Evolutionary conservation across 352 stramenopile genomes (phyloP), one percentile per base, ranked within the genome.

Genomic region (Pythium utonaiense): DNA sequence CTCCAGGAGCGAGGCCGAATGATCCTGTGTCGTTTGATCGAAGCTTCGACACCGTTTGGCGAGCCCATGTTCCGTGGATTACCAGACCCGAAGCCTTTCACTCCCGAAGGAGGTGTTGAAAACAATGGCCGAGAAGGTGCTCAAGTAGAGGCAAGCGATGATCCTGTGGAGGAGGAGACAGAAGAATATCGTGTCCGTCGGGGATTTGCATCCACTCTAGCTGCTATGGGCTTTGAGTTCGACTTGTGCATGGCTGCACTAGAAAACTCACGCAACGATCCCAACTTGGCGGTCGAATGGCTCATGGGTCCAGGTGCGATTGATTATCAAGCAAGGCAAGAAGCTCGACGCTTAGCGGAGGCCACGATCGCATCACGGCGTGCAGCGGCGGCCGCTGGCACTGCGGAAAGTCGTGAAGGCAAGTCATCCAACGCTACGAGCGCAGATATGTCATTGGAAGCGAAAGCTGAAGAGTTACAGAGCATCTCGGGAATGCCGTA

Each of bases 181-280:
- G 83, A 91, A 62, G 75, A 81, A 25, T 81, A 88, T 63, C 78
- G 83, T 21, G 69, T 84, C 44, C 81, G 86, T 41, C 74, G 83
- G 47, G 83, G 83, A 0, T 94, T 96, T 49, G 86, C 86, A 13
- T 89, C 84, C 1, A 94, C 81, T 6, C 62, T 96, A 25, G 84
- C 84, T 36, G 85, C 83, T 1, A 96, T 96, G 86, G 86, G 86
- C 0, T 96, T 96, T 33, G 86, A 93, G 53, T 93, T 96, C 64
- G 86, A 94, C 6, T 67, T 96, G 17, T 96, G 86, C 52, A 91
- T 96, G 82, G 69, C 76, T 22, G 86, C 86, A 12, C 65, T 96
- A 6, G 84, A 94, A 45, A 74, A 91, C 34, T 86, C 83, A 12
- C 73, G 81, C 9, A 86, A 96, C 62, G 86, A 96, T 30, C 86